Evolutionary conservation across 2,329 filamentous ascomycete species (phyloP).

Genomic region (Calycina herbarum): DNA sequence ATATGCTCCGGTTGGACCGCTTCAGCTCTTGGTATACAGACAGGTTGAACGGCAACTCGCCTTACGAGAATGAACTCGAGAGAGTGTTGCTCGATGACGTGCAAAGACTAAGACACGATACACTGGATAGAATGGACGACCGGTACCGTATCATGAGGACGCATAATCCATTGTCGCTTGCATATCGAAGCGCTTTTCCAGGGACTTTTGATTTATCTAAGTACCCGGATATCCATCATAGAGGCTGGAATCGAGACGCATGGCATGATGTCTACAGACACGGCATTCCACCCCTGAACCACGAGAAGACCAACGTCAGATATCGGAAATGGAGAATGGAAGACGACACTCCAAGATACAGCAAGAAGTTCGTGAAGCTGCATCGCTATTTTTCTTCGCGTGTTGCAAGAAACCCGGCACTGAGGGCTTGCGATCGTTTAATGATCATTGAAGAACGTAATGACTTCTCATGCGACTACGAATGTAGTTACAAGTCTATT

Average conservation of each 20-base stretch:
- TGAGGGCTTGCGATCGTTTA: no score
- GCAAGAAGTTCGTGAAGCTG: neutral
- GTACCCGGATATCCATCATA: neutral
- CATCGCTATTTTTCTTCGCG: neutral
- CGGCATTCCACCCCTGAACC: neutral
- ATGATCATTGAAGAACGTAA: no score
- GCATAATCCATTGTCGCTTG: constrained; percentile 26
- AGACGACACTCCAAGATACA: neutral
- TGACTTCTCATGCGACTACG: no score
- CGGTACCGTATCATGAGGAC: constrained; percentile 21
- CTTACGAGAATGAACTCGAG: constrained; percentile 24
- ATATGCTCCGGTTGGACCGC: constrained; percentile 24
- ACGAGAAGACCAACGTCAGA: neutral
- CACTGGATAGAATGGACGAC: constrained; percentile 16
- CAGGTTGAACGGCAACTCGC: constrained; percentile 25
- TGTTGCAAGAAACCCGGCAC: no score
- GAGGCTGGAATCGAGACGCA: neutral
- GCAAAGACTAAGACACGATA: constrained; percentile 3
- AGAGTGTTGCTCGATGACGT: constrained; percentile 20
- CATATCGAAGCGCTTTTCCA: constrained; percentile 21
- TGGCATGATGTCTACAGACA: neutral
- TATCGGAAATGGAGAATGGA: neutral
- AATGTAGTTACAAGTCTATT: no score
- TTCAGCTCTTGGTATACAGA: constrained; percentile 27
- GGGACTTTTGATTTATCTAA: neutral